phyloP scores from a whole-genome alignment of 148 eudicot genomes.

The Spergularia bocconei region DNA sequence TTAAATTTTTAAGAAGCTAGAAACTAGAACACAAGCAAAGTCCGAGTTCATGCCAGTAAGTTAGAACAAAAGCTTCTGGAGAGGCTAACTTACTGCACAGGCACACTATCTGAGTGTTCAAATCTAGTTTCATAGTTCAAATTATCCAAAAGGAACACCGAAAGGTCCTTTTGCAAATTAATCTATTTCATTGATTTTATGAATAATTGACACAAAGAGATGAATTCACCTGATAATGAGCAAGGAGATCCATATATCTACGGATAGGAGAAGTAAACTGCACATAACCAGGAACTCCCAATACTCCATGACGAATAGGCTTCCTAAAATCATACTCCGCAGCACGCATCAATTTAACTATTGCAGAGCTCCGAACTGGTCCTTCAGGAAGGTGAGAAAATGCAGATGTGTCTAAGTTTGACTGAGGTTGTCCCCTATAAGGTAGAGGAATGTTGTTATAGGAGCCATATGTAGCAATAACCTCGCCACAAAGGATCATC shows the following conservation, averaged over 20 bases:
- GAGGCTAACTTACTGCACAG: background rate
- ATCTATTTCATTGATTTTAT: background rate
- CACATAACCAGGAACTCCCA: slow-evolving; percentile 97
- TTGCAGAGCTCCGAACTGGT: slow-evolving; percentile 75
- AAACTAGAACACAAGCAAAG: too few relatives aligned
- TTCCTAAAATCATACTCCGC: slow-evolving; percentile 94
- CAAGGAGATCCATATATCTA: slow-evolving; percentile 97
- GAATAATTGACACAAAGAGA: background rate
- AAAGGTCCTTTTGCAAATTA: background rate
- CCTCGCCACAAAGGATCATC: slow-evolving; percentile 99
- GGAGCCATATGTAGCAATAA: slow-evolving; percentile 79
- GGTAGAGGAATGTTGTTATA: slow-evolving; percentile 71
- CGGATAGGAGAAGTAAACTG: slow-evolving; percentile 99
- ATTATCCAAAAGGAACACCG: background rate
- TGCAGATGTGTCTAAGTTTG: slow-evolving; percentile 71
- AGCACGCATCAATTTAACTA: slow-evolving; percentile 77
- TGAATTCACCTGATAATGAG: slow-evolving; percentile 86
- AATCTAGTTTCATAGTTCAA: background rate
- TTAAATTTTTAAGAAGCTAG: background rate
- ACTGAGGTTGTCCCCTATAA: slow-evolving; percentile 86
- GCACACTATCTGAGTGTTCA: background rate
- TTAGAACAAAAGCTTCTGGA: background rate
- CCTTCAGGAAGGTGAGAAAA: slow-evolving; percentile 98
- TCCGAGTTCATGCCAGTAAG: too few relatives aligned
- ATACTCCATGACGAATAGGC: slow-evolving; percentile 79